phyloP scores from a whole-genome alignment of 192 early-diverging fungal genomes.

The Phlyctochytrium arcticum region DNA sequence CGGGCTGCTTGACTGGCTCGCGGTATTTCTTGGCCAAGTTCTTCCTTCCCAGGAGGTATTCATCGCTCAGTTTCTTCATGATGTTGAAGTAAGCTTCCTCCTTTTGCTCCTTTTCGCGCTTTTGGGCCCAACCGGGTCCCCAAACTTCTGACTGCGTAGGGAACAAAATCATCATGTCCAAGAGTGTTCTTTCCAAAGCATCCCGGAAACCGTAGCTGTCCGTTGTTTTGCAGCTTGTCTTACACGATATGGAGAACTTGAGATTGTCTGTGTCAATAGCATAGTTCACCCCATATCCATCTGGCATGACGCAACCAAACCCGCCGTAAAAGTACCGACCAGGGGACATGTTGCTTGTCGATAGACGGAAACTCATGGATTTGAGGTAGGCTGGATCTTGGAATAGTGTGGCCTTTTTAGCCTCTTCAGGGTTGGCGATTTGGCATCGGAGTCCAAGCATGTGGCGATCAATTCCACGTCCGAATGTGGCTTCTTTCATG shows the following conservation, averaged over 20 bases:
- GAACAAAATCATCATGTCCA: constrained; percentile 62
- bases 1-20: too few relatives aligned
- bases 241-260: constrained; percentile 57
- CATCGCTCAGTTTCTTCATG: constrained; percentile 42
- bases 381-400: constrained; percentile 73
- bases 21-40: constrained; percentile 22
- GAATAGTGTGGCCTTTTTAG: constrained; percentile 59
- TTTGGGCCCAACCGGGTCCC: constrained; percentile 44
- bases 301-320: constrained; percentile 49
- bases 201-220: constrained; percentile 56
- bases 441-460: constrained; percentile 76
- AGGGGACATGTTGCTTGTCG: constrained; percentile 67
- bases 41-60: constrained; percentile 28
- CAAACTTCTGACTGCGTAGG: constrained; percentile 53
- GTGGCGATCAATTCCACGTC: constrained; percentile 89
- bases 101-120: constrained; percentile 31
- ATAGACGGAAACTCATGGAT: constrained; percentile 77
- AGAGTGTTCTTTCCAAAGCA: constrained; percentile 52
- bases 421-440: constrained; percentile 59
- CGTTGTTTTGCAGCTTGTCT: constrained; percentile 37
- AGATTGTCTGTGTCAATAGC: constrained; percentile 56
- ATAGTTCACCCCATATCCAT: constrained; percentile 56
- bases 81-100: constrained; percentile 34
- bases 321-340: constrained; percentile 50
- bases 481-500: constrained; percentile 71